Evolutionary conservation across 768 basidiomycete species (phyloP), one percentile per base, ranked within the genome.

Genomic region (Mycena alexandri): DNA sequence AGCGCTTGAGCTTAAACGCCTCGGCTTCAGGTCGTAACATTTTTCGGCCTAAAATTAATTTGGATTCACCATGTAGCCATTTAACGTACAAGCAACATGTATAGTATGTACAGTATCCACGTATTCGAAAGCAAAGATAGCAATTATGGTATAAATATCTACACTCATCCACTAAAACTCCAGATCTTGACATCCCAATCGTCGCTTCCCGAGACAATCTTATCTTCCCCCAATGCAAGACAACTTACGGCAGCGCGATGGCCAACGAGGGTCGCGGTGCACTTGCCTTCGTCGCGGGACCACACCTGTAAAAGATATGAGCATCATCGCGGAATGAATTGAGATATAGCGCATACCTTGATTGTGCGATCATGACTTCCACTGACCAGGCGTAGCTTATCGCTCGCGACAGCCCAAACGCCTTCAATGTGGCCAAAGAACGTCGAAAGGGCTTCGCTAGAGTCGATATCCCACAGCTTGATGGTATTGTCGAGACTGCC

Each of bases 381-480:
- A 59, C 93, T 96, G 25, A 96, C 95, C 54, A 99, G 82, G 59
- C 97, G 85, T 74, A 99, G 84, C 75, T 95, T 93, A 78, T 99
- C 96, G 71, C 92, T 90, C 24, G 95, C 95, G 34, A 99, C 93
- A 4, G 90, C 91, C 98, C 98, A 99, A 19, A 99, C 95, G 60
- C 98, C 98, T 76, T 99, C 98, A 73, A 99, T 96, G 77, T 98
- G 96, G 1, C 96, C 98, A 77, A 99, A 99, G 68, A 96, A 86
- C 46, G 98, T 98, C 74, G 87, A 84, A 53, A 87, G 81, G 24
- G 90, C 85, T 73, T 90, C 89, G 44, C 92, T 95, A 1, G 90
- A 87, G 72, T 96, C 94, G 29, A 99, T 88, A 74, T 99, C 95
- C 98, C 98, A 99, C 46, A 96, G 74, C 77, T 94, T 95, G 81